Evolutionary conservation across 2,329 filamentous ascomycete species (phyloP).

Genomic region (Penicillium sp.): DNA sequence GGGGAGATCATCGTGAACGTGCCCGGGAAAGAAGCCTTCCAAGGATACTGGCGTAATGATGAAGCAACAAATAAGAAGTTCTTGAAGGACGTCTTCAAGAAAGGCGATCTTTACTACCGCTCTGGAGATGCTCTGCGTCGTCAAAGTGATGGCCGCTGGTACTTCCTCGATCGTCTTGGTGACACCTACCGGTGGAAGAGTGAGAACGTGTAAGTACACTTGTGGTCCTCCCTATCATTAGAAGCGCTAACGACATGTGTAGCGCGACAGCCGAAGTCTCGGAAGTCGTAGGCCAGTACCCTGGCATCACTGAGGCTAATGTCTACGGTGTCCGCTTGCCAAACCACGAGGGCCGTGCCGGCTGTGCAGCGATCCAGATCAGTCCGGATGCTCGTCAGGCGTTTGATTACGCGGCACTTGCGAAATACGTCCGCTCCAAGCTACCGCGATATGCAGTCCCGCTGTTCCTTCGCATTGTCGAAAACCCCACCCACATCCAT

Average conservation of each 20-base stretch:
- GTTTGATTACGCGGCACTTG: slow-evolving; percentile 63
- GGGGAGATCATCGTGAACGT: slow-evolving; percentile 75
- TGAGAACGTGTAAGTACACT: slow-evolving; percentile 59
- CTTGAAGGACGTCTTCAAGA: slow-evolving; percentile 63
- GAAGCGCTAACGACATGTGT: neutral
- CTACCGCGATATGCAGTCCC: slow-evolving; percentile 76
- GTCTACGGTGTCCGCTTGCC: slow-evolving; percentile 70
- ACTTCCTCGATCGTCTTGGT: slow-evolving; percentile 69
- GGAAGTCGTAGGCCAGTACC: slow-evolving; percentile 61
- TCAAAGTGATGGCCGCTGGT: slow-evolving; percentile 66
- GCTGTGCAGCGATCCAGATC: slow-evolving; percentile 61
- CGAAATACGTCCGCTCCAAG: slow-evolving; percentile 59
- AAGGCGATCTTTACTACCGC: slow-evolving; percentile 69
- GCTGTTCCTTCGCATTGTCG: slow-evolving; percentile 67
- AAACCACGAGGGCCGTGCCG: slow-evolving; percentile 67
- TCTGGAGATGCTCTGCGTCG: slow-evolving; percentile 67
- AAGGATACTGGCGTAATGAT: slow-evolving; percentile 69
- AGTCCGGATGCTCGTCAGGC: slow-evolving; percentile 47
- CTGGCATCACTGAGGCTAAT: slow-evolving; percentile 65
- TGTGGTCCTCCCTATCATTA: too few relatives aligned
- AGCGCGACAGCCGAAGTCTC: slow-evolving; percentile 64
- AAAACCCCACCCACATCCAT: slow-evolving; percentile 47
- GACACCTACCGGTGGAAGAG: slow-evolving; percentile 77
- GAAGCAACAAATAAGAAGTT: slow-evolving; percentile 69
- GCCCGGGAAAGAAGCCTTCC: slow-evolving; percentile 59